Conservation (phyloP, 208 protist species). For the Endotrypanum monterogeii region DNA sequence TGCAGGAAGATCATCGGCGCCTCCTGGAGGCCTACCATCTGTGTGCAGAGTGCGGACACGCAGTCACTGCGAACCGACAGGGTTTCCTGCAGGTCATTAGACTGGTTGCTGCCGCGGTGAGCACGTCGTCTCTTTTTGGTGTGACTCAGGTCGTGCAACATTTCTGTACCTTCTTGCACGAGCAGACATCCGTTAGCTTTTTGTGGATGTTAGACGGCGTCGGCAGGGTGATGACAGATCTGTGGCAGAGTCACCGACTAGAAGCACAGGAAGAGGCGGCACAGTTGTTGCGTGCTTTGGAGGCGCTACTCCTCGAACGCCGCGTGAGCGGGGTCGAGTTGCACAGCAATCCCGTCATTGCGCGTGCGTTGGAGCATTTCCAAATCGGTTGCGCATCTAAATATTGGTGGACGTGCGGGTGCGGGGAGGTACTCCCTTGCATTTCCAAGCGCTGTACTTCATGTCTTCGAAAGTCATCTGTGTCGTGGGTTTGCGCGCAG, state of each 20-base stretch:
- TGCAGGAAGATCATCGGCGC: conserved; percentile 32
- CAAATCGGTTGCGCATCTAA: conserved; percentile 30
- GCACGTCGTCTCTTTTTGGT: conserved; percentile 6
- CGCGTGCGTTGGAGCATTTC: conserved; percentile 55
- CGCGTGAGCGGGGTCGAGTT: conserved; percentile 55
- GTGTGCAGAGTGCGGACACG: conserved; percentile 45
- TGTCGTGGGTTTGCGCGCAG: conserved; percentile 56
- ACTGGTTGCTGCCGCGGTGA: conserved; percentile 40
- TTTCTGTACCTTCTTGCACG: conserved; percentile 45
- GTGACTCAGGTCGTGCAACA: conserved; percentile 17
- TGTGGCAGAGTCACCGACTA: conserved; percentile 49
- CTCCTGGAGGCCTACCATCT: conserved; percentile 70
- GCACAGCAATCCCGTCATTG: conserved; percentile 49
- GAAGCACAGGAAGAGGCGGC: conserved; percentile 19
- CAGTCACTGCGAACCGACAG: conserved; percentile 42
- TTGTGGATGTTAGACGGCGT: conserved; percentile 71
- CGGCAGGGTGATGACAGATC: conserved; percentile 40
- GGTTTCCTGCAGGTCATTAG: conserved; percentile 67
- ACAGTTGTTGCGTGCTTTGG: conserved; percentile 30
- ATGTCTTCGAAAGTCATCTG: conserved; percentile 49
- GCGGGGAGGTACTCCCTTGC: conserved; percentile 54
- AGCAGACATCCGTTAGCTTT: conserved; percentile 59
- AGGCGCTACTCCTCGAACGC: conserved; percentile 25
- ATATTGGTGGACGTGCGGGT: conserved; percentile 85
- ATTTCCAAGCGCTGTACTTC: conserved; percentile 58